Base-by-base conservation (phyloP, 75 land plant species). In the Cupressus sempervirens region DNA sequence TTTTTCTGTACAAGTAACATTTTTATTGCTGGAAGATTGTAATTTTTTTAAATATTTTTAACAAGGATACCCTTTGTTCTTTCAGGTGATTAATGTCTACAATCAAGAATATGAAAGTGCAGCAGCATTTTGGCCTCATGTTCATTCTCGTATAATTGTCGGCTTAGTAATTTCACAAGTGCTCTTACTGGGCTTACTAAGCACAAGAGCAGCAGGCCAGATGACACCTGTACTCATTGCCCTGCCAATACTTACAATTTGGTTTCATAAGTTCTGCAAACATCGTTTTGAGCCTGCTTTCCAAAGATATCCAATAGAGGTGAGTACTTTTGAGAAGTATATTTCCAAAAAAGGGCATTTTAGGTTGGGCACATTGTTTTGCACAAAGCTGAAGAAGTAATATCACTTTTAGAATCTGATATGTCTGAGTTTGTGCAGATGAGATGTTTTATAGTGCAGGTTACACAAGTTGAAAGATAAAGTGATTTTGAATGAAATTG, bases 101-200 rank as follows among this genome's bases (percentile, higher is more conserved):
- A 89, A 93, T 32, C 95, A 95, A 83, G 88, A 88, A 38, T 94
- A 94, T 76, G 96, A 94, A 88, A 94, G 96, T 89, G 96, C 88
- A 86, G 96, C 91, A 48, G 96, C 95, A 54, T 94, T 93, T 85
- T 94, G 96, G 96, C 96, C 96, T n/a, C 87, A 88, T 84, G 90
- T 93, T 34, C 96, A 94, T 87, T 83, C 86, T 7, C 93, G 96
- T 32, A 90, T 94, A 76, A 86, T 94, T 32, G 87, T 90, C 2
- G 83, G 88, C 20, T 65, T 94, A 83, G 81, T 93, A n/a, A 88
- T 94, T 50, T 88, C 94, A 74, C 93, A 94, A 67, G 46, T 94
- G 3, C 86, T 90, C 40, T 73, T 94, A 32, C 46, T 93, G 82
- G 96, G 96, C 12, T 54, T 94, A 26, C 79, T 94, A 29, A 87